A percentile compares a stretch with the other conserved stretches of the same genome.
Evolutionary conservation across 2,329 filamentous ascomycete genomes (phyloP).

Genomic region (Phaeosphaeriaceae sp.): DNA sequence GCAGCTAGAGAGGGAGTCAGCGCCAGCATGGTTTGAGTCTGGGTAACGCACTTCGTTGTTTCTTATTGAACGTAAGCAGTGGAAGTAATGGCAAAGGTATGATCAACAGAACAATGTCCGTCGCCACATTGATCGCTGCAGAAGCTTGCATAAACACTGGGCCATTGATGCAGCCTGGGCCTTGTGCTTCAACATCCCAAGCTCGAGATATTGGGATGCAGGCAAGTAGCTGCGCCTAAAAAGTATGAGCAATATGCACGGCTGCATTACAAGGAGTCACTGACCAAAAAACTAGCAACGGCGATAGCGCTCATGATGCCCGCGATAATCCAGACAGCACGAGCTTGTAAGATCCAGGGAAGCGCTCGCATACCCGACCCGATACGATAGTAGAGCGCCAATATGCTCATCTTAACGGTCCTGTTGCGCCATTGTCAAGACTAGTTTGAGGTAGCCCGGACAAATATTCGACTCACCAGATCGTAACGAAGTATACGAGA

Average conservation of each 20-base stretch:
- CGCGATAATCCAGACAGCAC: conserved; percentile 28
- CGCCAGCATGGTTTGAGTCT: background rate
- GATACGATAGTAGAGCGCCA: conserved; percentile 37
- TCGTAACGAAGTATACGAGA: conserved; percentile 35
- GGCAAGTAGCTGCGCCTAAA: conserved; percentile 26
- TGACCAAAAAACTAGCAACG: conserved; percentile 29
- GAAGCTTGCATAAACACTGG: conserved; percentile 28
- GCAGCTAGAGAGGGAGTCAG: conserved; percentile 18
- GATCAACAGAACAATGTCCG: conserved; percentile 29
- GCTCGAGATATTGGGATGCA: conserved; percentile 27
- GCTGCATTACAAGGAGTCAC: background rate
- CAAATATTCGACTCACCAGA: conserved; percentile 28
- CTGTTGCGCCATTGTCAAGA: conserved; percentile 10
- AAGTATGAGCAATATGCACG: background rate
- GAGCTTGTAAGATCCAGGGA: conserved; percentile 29
- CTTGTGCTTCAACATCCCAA: conserved; percentile 25
- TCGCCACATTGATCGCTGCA: conserved; percentile 32
- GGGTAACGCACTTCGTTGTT: conserved; percentile 28
- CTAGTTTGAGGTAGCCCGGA: too few species aligned
- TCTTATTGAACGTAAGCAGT: conserved; percentile 32
- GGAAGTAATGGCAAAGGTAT: conserved; percentile 33
- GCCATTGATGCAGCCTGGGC: conserved; percentile 26
- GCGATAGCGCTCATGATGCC: conserved; percentile 28
- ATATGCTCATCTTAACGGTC: conserved; percentile 41
- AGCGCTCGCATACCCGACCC: conserved; percentile 30